Evolutionary conservation across 495 filamentous ascomycete species (phyloP), one percentile per base, ranked within the genome.

Genomic region (Usnea hakonensis): DNA sequence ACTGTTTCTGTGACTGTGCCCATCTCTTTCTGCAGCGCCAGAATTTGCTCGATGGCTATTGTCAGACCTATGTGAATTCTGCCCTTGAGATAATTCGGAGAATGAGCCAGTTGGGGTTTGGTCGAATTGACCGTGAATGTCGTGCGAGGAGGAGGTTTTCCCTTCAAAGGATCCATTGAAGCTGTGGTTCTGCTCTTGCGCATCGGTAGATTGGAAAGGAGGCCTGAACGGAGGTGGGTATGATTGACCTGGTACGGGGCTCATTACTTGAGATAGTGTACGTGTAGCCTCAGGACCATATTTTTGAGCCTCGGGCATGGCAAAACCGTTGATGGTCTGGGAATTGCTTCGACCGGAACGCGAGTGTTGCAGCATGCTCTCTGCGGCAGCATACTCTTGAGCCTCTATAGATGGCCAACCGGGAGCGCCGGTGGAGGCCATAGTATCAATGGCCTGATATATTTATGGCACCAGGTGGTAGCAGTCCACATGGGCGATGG

Each of bases 281-380:
- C 40, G 58, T 37, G 55, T 52, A 28, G 60, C 32, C 52, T 58
- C 46, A 38, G 37, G 40, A 37, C 40, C 37, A 50, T 61, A 64
- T 14, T 41, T 57, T 54, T 46, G 60, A 50, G 35, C 46, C 21
- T 43, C 33, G 23, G 55, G 52, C 35, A 64, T 44, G 16, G 55
- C 46, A 50, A 58, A 60, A 32, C 65, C 62, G 48, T 65, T 63
- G 53, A 69, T 48, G 23, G 53, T 37, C 52, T 66, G 65, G 26
- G 63, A 56, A 44, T 62, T 63, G 50, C 52, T 67, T 36, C 67
- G 55, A 21, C 62, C 66, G 7, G 50, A 54, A 23, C 67, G 64
- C 30, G 67, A 63, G 46, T 69, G 62, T 41, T 70, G 63, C 36
- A 70, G 40, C 66, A 70, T 66, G 55, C 61, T 64, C 48, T 70